These are phyloP conservation scores for Pestalotiopsis fici DNA, from an alignment of 2,329 filamentous ascomycete genomes.

Conservation along the genomic window DNA sequence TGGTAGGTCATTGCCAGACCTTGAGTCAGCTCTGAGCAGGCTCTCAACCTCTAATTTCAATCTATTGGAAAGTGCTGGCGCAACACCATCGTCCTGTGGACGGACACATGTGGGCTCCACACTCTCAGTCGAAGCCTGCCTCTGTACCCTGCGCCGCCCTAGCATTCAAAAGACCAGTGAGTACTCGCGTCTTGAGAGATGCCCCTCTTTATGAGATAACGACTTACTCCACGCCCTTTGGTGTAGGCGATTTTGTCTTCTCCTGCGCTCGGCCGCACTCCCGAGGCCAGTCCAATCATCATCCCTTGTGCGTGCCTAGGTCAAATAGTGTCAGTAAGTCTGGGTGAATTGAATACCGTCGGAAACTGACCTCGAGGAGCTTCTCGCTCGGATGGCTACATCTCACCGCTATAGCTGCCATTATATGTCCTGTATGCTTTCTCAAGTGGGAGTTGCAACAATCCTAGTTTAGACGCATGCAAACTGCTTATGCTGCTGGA, in stretches of 20 bases:
- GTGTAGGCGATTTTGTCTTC: conserved; percentile 35
- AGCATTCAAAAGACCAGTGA: not conserved
- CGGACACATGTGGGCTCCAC: not conserved
- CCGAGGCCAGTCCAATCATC: conserved; percentile 36
- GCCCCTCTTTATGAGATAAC: not conserved
- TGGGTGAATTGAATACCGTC: not conserved
- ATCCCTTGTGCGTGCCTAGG: conserved; percentile 21
- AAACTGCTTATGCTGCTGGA: conserved; percentile 6
- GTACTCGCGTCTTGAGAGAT: not conserved
- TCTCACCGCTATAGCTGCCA: not conserved
- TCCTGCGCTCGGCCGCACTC: conserved; percentile 29
- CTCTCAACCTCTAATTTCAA: not conserved
- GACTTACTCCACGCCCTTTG: conserved; percentile 34
- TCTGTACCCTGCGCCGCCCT: not conserved
- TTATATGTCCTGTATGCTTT: not conserved
- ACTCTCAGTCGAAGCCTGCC: not conserved
- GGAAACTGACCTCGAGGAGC: not conserved
- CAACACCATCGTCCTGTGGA: not conserved
- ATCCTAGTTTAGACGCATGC: not conserved
- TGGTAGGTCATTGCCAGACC: not conserved
- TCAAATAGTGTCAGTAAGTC: not conserved
- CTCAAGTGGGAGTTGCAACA: conserved; percentile 3
- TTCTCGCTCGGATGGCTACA: not conserved
- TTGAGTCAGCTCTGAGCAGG: not conserved
- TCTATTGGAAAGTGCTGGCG: not conserved